Conservation (phyloP, 108 stramenopile species). For the Epipyxis sp. region DNA sequence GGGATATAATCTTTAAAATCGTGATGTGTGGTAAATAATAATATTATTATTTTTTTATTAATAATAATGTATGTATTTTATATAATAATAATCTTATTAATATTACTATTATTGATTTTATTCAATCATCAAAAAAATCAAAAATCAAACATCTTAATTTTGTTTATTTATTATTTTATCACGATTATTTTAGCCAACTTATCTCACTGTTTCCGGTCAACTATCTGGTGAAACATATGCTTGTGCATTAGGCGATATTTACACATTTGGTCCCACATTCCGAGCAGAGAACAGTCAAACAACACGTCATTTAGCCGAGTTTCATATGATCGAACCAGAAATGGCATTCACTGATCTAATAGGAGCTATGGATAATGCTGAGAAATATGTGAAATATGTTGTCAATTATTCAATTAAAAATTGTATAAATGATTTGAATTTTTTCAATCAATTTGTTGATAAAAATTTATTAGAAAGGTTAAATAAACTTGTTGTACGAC, state of each 20-base stretch:
- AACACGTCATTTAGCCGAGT: conserved; percentile 90
- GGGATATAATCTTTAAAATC: no score
- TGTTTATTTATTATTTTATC: no score
- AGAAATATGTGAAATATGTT: conserved; percentile 80
- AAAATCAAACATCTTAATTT: no score
- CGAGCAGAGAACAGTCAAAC: conserved; percentile 99
- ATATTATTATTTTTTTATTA: no score
- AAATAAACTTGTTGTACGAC: conserved; percentile 56
- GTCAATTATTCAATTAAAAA: conserved; percentile 70
- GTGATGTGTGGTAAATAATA: no score
- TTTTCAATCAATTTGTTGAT: conserved; percentile 88
- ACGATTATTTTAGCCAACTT: no score
- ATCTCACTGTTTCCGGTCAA: conserved; percentile 94
- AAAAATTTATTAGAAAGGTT: conserved; percentile 62
- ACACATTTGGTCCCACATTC: conserved; percentile 99
- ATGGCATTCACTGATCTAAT: conserved; percentile 92
- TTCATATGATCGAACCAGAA: conserved; percentile 98
- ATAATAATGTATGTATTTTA: no score
- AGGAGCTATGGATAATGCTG: conserved; percentile 96
- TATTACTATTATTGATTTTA: no score
- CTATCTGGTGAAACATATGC: conserved; percentile 90
- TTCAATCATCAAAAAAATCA: no score
- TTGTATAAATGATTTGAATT: conserved; percentile 78
- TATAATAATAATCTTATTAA: no score
- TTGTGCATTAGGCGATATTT: conserved; percentile 93